Base-by-base conservation (phyloP, 495 filamentous ascomycete genomes). In the Lentithecium fluviatile region DNA sequence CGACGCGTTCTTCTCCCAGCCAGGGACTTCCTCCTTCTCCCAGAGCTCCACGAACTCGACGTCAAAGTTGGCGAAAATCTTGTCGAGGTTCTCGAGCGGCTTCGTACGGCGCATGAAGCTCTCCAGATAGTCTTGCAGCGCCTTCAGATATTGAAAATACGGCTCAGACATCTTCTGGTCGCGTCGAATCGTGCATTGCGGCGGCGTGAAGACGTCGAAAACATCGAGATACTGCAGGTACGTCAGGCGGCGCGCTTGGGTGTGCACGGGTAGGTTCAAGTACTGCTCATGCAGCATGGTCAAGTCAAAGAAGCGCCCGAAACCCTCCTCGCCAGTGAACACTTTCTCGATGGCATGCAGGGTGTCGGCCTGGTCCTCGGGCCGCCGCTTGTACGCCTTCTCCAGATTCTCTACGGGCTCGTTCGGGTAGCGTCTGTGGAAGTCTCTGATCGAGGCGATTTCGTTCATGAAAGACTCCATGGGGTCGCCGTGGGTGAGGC, bases 401-500 rank as follows among this genome's bases (percentile, higher is more conserved):
- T 98, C 94, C 12, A 97, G 83, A 69, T 97, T 96, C 72, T 97
- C 95, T 25, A 95, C 89, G 2, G 88, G 92, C 69, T 96, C 90
- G 72, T 95, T 95, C 0, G 92, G 95, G 63, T 98, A 97, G 60
- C 86, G 85, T 50, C 87, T 83, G 74, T 97, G 91, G 68, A 92
- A 95, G 46, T 88, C 84, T 65, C 90, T 95, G 70, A 95, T 89
- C 1, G 83, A 82, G 52, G 80, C 74, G 5, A 96, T 75, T 67
- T 95, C 89, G 56, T 86, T 89, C 76, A 95, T 92, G 74, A 98
- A 97, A 64, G 89, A 87, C 45, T 95, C 90, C 66, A 95, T 93
- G 1, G 89, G 84, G 62, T 98, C 94, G 57, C 91, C 92, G 0
- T 86, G 88, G 38, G 88, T 86, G 56, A 97, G 88, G 10, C 85